A percentile compares a stretch with the other conserved stretches of the same genome.
Evolutionary conservation across 1,284 basidiomycete species (phyloP).

Genomic region (Ustilago sp.): DNA sequence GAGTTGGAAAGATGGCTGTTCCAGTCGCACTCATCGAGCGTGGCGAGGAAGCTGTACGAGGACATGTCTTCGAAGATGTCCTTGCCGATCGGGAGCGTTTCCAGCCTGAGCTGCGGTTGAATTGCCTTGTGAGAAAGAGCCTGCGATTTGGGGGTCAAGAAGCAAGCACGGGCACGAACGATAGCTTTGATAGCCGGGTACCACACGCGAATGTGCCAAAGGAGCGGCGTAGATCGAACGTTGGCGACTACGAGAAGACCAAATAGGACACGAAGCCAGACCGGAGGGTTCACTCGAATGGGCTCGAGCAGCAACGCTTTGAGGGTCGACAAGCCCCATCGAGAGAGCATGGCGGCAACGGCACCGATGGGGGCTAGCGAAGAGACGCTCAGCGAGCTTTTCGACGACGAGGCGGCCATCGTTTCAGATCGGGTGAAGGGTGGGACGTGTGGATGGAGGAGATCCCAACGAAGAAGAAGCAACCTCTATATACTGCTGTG

Average conservation of each 20-base stretch:
- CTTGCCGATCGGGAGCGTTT: constrained; percentile 42
- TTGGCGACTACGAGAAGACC: constrained; percentile 41
- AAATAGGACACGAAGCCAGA: constrained; percentile 47
- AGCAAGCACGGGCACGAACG: constrained; percentile 13
- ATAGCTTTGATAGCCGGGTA: constrained; percentile 37
- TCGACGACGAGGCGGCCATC: constrained; percentile 16
- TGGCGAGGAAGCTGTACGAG: constrained; percentile 29
- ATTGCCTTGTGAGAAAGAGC: constrained; percentile 6
- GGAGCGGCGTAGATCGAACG: constrained; percentile 46
- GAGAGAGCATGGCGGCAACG: constrained; percentile 20
- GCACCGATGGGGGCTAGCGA: constrained; percentile 19
- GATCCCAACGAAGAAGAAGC: too few relatives aligned
- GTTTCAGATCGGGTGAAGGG: background rate
- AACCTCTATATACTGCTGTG: background rate
- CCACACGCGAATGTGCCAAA: constrained; percentile 53
- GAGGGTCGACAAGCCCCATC: constrained; percentile 26
- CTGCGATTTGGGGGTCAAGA: constrained; percentile 6
- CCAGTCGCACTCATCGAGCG: constrained; percentile 58
- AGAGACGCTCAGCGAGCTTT: constrained; percentile 9
- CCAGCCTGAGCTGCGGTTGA: constrained; percentile 37
- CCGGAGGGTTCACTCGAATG: constrained; percentile 38
- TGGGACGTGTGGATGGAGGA: background rate
- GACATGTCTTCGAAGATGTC: constrained; percentile 53
- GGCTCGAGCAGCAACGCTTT: constrained; percentile 24
- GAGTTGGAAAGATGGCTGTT: constrained; percentile 57